Percentiles rank a stretch among this genome's conserved stretches.
Conservation (phyloP, 148 eudicot species). For the Vaccinium vitisidaea region DNA sequence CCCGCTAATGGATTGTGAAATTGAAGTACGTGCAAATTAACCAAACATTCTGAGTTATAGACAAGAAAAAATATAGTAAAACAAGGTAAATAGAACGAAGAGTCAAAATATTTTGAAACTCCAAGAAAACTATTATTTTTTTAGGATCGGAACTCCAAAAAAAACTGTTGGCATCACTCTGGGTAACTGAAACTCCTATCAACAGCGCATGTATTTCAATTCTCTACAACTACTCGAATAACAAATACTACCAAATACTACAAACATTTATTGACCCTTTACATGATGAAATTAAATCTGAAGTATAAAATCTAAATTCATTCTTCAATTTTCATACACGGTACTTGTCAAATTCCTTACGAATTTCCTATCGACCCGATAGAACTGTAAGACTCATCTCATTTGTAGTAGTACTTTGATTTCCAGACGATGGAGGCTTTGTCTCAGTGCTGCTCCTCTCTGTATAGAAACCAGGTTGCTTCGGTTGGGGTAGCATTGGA, state of each 20-base stretch:
- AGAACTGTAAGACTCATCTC: not conserved
- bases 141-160: too few relatives aligned
- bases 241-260: too few relatives aligned
- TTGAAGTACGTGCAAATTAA: too few relatives aligned
- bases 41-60: too few relatives aligned
- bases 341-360: not conserved
- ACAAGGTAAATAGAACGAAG: too few relatives aligned
- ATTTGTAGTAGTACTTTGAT: not conserved
- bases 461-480: not conserved
- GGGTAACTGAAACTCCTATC: too few relatives aligned
- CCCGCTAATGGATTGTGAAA: too few relatives aligned
- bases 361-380: not conserved
- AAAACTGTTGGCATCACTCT: too few relatives aligned
- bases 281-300: not conserved
- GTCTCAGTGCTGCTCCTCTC: not conserved
- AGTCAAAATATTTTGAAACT: too few relatives aligned
- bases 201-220: too few relatives aligned
- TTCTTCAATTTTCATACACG: not conserved
- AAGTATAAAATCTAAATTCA: not conserved
- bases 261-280: not conserved
- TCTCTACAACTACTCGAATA: not conserved
- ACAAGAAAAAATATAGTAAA: too few relatives aligned
- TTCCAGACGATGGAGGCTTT: not conserved
- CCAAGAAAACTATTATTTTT: too few relatives aligned
- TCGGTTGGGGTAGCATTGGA: not conserved